Evolutionary conservation across 768 basidiomycete species (phyloP), one percentile per base, ranked within the genome.

Genomic region (Mycena sanguinolenta): DNA sequence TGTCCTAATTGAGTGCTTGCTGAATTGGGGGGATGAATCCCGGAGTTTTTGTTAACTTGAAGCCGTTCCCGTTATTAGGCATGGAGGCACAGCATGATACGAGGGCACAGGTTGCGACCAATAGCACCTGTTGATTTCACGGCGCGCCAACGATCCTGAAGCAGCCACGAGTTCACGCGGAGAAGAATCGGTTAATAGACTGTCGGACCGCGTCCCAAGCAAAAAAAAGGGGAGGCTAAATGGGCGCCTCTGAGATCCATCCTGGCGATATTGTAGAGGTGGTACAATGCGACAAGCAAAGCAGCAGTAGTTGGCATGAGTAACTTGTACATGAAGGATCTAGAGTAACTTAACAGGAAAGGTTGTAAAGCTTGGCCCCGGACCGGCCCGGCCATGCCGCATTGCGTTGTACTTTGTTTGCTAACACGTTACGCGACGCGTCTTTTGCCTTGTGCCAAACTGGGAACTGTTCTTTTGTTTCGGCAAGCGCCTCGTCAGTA

Each of bases 161-260:
- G 21, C 4, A 39, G 50, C 28, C 63, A 70, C 69, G 69, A 65
- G 69, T 65, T 55, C 63, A 61, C 49, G 59, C 70, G 65, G 70
- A 71, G 61, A 71, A 71, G 39, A 71, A 53, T 66, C 70, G 70
- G 65, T 57, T 57, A n/a, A 71, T 66, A 61, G 52, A 16, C 25
- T 38, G 54, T 55, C 54, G 32, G 55, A 36, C 55, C 55, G 55
- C 34, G 14, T 57, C 25, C 14, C 25, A n/a, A 57, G 32, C 10
- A 57, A 9, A 32, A 32, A 4, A 6, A 14, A 38, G 36, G 34
- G n/a, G 19, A 55, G 30, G 27, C 53, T 55, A 34, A 55, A 55
- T 8, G 5, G 53, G 17, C 6, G 53, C 19, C 28, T 14, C 27
- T 14, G n/a, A 49, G 46, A 23, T 9, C 46, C 21, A 23, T 49